phyloP scores from a whole-genome alignment of 2,329 filamentous ascomycete genomes.

The Xylaria sp. region DNA sequence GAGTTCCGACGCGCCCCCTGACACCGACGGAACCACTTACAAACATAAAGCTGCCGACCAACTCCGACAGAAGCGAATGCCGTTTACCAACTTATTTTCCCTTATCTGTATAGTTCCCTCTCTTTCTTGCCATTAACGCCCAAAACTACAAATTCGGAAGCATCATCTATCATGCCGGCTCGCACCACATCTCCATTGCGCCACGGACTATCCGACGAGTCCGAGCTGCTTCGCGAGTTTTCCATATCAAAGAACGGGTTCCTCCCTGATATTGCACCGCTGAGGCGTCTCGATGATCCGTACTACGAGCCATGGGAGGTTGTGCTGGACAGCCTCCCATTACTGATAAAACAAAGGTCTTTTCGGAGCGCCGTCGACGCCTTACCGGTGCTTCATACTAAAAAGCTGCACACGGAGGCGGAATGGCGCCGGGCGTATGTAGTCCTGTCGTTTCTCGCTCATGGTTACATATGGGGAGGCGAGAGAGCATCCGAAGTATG shows the following conservation, averaged over 20 bases:
- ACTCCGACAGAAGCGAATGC: conserved; percentile 4
- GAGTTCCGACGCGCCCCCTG: conserved; percentile 13
- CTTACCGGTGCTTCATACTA: conserved; percentile 62
- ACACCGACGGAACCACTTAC: conserved; percentile 4
- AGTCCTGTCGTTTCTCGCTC: conserved; percentile 66
- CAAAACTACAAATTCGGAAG: background rate
- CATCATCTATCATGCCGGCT: conserved; percentile 9
- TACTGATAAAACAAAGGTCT: conserved; percentile 61
- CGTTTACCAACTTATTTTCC: background rate
- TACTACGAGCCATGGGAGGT: conserved; percentile 72
- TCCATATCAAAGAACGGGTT: conserved; percentile 61
- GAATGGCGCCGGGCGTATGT: conserved; percentile 73
- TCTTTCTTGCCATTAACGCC: background rate
- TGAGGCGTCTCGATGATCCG: conserved; percentile 59
- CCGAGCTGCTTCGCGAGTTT: conserved; percentile 49
- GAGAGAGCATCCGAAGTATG: conserved; percentile 71
- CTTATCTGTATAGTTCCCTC: background rate
- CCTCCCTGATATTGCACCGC: conserved; percentile 61
- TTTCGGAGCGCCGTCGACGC: conserved; percentile 59
- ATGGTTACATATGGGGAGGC: conserved; percentile 90
- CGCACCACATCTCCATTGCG: conserved; percentile 4
- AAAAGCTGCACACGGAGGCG: conserved; percentile 57
- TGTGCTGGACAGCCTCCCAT: conserved; percentile 63
- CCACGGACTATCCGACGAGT: background rate
- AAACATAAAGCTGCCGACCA: background rate